Percentiles rank a stretch among this genome's conserved stretches.
These are phyloP conservation scores for Trichosanthes truncata DNA, from an alignment of 306 rosid genomes.

Conservation along the genomic window DNA sequence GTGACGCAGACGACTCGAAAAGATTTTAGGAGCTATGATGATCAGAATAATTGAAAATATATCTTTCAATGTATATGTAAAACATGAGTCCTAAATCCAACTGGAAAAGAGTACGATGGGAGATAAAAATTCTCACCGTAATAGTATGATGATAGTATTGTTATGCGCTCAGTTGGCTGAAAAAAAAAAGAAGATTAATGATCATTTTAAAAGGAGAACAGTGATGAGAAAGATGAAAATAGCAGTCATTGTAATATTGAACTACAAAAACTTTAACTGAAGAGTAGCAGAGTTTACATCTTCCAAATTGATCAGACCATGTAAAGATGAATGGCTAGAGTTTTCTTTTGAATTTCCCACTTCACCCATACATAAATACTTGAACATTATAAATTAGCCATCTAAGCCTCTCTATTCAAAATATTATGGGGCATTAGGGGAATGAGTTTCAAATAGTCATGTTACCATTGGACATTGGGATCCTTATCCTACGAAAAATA, in stretches of 20 bases:
- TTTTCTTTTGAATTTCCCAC: not conserved
- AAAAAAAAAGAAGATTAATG: slow-evolving; percentile 10
- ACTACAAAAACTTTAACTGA: not conserved
- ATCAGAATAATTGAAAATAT: not conserved
- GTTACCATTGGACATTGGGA: not conserved
- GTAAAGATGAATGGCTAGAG: not conserved
- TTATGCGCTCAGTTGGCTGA: slow-evolving; percentile 80
- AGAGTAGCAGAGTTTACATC: not conserved
- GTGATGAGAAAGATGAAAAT: not conserved
- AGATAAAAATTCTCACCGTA: slow-evolving; percentile 54
- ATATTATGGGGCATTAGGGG: not conserved
- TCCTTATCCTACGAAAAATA: not conserved
- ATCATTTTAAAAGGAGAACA: not conserved
- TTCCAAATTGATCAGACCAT: not conserved
- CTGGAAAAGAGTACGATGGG: not conserved
- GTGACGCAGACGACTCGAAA: not conserved
- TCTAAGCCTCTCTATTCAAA: not conserved
- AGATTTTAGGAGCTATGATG: not conserved
- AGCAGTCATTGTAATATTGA: not conserved
- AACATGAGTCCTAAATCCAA: not conserved
- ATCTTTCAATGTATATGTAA: not conserved
- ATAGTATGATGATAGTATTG: slow-evolving; percentile 79
- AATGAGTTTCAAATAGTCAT: not conserved
- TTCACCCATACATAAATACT: not conserved
- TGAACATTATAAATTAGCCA: not conserved